Evolutionary conservation across 768 basidiomycete species (phyloP).

Genomic region (Leccinum aurantiacum): DNA sequence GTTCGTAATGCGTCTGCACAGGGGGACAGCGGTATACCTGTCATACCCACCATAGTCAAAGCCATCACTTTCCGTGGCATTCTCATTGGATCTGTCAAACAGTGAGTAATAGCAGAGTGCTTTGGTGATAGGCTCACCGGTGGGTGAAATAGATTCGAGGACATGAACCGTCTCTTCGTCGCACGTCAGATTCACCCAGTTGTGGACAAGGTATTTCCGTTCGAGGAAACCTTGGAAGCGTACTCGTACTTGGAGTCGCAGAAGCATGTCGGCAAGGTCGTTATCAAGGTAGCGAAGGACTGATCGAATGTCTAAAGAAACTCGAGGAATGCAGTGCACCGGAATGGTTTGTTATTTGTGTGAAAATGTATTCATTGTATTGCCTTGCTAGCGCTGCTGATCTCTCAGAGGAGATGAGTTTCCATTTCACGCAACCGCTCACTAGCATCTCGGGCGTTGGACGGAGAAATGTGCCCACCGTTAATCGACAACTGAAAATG

Average conservation of each 20-base stretch:
- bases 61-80: constrained; percentile 50
- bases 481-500: too few species aligned
- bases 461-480: too few species aligned
- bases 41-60: constrained; percentile 39
- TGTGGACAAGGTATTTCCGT: constrained; percentile 58
- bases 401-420: too few species aligned
- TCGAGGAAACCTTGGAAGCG: constrained; percentile 52
- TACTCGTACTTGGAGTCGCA: constrained; percentile 54
- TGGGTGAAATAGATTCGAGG: constrained; percentile 41
- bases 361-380: background rate
- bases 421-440: too few species aligned
- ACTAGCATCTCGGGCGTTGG: too few species aligned
- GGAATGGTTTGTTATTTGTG: background rate
- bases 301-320: constrained; percentile 4
- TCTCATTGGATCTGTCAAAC: constrained; percentile 56
- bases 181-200: constrained; percentile 49
- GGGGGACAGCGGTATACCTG: constrained; percentile 30
- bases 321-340: background rate
- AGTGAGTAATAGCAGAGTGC: constrained; percentile 37
- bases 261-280: constrained; percentile 61
- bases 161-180: constrained; percentile 50
- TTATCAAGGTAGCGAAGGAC: constrained; percentile 43
- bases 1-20: constrained; percentile 1
- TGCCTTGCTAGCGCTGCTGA: background rate
- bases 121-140: background rate